Evolutionary conservation across 228 moss, liverwort and hornwort genomes (phyloP), one percentile per base, ranked within the genome.

Genomic region (Sphagnum fallax): DNA sequence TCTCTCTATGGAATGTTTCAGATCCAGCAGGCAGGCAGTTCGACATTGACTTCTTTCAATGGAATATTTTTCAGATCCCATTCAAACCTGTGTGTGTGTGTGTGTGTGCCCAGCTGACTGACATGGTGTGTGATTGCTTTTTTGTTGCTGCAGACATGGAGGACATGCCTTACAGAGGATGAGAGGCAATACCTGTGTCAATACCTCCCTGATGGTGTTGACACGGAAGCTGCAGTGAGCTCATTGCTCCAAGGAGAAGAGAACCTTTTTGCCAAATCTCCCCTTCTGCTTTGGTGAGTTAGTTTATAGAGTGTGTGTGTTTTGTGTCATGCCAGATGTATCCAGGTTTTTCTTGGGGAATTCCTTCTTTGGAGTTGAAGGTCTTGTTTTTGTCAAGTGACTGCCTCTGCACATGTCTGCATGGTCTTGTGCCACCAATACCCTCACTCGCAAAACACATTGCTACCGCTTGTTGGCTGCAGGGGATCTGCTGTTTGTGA

Each of bases 181-280:
- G 81, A 81, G 81, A 77, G 68, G 65, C 61, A 77, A 49, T 48
- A 68, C 47, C 50, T 81, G 16, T 77, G 77, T 6, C 74, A 62
- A 57, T 77, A 74, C 66, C 74, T 81, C 48, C 81, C 81, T 0
- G 68, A 81, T 16, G 72, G 77, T 53, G 58, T 72, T 50, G 77
- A 77, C 69, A 66, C 16, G 6, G 63, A 68, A 15, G 64, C 55
- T 50, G 60, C 71, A 10, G 65, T 81, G 69, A 67, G 67, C 50
- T 77, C 71, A 16, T 66, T 81, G 49, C 57, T 77, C 49, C 52
- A 10, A 6, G 81, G 81, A 72, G 74, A 72, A 16, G 74, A 81
- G 68, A 52, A 77, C 6, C 69, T 74, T 62, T 81, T 81, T 47
- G 81, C 74, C 58, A 81, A 81, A 63, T 68, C 75, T 55, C 66